Base-by-base conservation (phyloP, 2,329 filamentous ascomycete species). In the Fusarium sp. region DNA sequence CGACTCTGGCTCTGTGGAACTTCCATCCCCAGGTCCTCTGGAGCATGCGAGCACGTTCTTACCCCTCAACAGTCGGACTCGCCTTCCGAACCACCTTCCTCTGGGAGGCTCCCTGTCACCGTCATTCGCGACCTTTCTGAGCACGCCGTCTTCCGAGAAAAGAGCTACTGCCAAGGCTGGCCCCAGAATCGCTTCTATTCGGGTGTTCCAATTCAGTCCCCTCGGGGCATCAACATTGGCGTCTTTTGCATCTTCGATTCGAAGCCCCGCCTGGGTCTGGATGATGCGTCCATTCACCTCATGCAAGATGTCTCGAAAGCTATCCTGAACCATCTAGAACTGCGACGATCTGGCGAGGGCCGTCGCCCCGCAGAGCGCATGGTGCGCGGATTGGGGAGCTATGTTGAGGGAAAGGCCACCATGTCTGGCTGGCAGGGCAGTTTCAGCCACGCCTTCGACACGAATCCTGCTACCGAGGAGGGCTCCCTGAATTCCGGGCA, bases 171-270 rank as follows among this genome's bases (percentile, higher is more conserved):
- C 20, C 66, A 66, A 9, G 25, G 57, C 1, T 75, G 79, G n/a
- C 74, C 76, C 0, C 67, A 68, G 4, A 72, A 78, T 34, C 77
- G 79, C 0, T 86, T 87, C 70, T 87, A 85, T 48, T 81, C 84
- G 0, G 84, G 79, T 0, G 81, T 85, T 0, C 85, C 85, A 0
- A 84, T 87, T 5, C 79, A 80, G 1, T 82, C 83, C 0, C 79
- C 71, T 0, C 74, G 78, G 4, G 84, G 84, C 23, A 82, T 86
- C 70, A 84, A 85, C 54, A 86, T 87, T 8, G 85, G 85, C 6
- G 81, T 83, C 1, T 81, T 81, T 18, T 83, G 81, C 63, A 77
- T 85, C 9, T 67, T 81, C 16, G 70, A 76, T 43, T 58, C 57
- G 8, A 66, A 72, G 11, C 52, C 72, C 10, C 64, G 72, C 27